Percentiles rank a stretch among this genome's conserved stretches.
Evolutionary conservation across 2,329 filamentous ascomycete genomes (phyloP).

Genomic region (Fusarium robinianum): DNA sequence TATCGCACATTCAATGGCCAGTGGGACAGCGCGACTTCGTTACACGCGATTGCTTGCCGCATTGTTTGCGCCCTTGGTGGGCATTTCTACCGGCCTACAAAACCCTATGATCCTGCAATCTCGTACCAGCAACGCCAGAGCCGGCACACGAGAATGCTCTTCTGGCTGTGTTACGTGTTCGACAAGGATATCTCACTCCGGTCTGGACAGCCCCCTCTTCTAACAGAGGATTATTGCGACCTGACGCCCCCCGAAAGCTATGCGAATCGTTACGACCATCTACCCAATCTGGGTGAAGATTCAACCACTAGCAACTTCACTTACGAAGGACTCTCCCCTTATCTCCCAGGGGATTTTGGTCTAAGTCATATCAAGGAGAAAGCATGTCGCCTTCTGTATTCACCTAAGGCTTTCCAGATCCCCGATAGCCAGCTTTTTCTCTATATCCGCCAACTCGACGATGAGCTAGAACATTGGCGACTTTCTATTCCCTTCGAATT

Average conservation of each 20-base stretch:
- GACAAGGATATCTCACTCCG: constrained; percentile 37
- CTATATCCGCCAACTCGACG: constrained; percentile 33
- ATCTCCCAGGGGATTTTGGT: constrained; percentile 26
- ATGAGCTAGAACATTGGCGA: constrained; percentile 37
- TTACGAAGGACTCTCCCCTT: constrained; percentile 30
- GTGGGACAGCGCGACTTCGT: constrained; percentile 3
- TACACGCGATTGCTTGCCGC: constrained; percentile 17
- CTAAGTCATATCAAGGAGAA: constrained; percentile 30
- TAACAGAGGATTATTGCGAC: constrained; percentile 55
- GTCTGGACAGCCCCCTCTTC: constrained; percentile 27
- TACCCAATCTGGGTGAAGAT: neutral
- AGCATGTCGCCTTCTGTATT: constrained; percentile 27
- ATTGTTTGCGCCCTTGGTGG: constrained; percentile 10
- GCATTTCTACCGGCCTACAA: constrained; percentile 3
- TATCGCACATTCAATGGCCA: constrained; percentile 3
- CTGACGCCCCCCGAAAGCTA: constrained; percentile 47
- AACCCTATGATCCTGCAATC: neutral
- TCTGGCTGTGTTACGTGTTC: constrained; percentile 36
- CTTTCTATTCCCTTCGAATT: constrained; percentile 22
- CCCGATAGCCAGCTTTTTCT: constrained; percentile 28
- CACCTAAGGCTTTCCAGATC: constrained; percentile 17
- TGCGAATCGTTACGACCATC: constrained; percentile 4
- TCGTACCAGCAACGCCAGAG: constrained; percentile 36
- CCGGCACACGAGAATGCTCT: constrained; percentile 24
- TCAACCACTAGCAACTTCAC: neutral